Conservation (phyloP, 345 rosid genomes). For the Eucalyptus leucophloia region DNA sequence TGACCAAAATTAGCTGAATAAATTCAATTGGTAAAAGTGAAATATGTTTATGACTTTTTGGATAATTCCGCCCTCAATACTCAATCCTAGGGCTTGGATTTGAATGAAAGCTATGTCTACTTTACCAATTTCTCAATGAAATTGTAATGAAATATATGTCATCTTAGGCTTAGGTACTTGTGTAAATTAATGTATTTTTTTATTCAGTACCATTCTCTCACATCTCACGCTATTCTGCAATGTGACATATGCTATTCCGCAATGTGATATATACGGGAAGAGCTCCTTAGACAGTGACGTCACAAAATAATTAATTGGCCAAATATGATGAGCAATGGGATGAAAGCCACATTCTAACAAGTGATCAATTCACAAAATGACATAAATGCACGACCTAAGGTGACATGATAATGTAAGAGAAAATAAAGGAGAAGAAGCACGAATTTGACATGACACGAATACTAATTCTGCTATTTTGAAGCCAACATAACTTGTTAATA, state of each 20-base stretch:
- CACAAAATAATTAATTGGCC: not conserved
- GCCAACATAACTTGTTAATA: not conserved
- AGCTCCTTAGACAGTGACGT: not conserved
- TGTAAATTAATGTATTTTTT: not conserved
- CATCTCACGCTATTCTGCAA: not conserved
- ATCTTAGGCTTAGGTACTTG: not conserved
- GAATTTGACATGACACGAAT: not conserved
- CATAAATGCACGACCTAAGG: not conserved
- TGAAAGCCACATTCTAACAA: not conserved
- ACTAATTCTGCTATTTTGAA: not conserved
- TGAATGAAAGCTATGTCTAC: not conserved
- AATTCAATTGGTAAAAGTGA: too few relatives aligned
- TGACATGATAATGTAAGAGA: not conserved
- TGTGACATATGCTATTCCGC: not conserved
- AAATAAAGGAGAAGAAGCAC: not conserved
- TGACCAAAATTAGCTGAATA: fast-evolving
- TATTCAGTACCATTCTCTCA: not conserved
- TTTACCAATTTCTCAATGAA: not conserved
- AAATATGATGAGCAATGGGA: not conserved
- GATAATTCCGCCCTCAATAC: not conserved
- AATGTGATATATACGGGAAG: not conserved
- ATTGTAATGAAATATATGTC: not conserved
- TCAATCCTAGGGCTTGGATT: not conserved
- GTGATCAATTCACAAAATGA: not conserved
- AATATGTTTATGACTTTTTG: too few relatives aligned